Evolutionary conservation across 192 early-diverging fungal genomes (phyloP).

Genomic region (Coemansia umbellata): DNA sequence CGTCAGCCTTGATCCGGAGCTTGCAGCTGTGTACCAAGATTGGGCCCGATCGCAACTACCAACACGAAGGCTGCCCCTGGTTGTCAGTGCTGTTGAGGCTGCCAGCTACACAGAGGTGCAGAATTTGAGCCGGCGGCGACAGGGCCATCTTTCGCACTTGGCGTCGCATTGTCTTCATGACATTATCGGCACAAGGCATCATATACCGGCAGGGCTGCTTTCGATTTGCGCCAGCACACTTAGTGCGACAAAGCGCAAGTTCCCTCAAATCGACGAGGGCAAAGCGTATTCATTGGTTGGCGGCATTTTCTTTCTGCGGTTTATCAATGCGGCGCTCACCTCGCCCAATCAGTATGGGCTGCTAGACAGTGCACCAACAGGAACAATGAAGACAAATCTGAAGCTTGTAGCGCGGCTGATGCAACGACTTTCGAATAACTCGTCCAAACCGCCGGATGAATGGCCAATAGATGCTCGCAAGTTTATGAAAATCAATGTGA

Average conservation of each 20-base stretch:
- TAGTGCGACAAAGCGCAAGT: constrained; percentile 20
- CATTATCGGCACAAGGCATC: constrained; percentile 24
- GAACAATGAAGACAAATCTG: constrained; percentile 29
- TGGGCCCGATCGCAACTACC: constrained; percentile 28
- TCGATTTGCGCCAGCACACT: constrained; percentile 37
- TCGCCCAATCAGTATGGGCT: constrained; percentile 41
- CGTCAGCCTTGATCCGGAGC: constrained; percentile 33
- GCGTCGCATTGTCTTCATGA: constrained; percentile 38
- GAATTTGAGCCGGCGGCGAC: constrained; percentile 44
- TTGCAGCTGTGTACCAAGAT: constrained; percentile 40
- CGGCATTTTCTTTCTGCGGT: constrained; percentile 46
- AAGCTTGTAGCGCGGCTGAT: constrained; percentile 40
- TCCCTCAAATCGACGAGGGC: constrained; percentile 18
- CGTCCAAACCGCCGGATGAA: constrained; percentile 29
- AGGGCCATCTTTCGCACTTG: constrained; percentile 28
- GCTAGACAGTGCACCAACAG: constrained; percentile 10
- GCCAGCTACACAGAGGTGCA: constrained; percentile 47
- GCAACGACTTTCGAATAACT: constrained; percentile 44
- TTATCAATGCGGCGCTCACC: constrained; percentile 39
- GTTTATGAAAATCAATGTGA: constrained; percentile 32
- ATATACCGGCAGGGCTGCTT: constrained; percentile 26
- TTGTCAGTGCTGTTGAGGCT: constrained; percentile 33
- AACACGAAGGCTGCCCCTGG: constrained; percentile 9
- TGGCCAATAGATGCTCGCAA: constrained; percentile 36
- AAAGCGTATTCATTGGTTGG: constrained; percentile 41